phyloP scores from a whole-genome alignment of 129 eudicot genomes.

The Arctium minus region DNA sequence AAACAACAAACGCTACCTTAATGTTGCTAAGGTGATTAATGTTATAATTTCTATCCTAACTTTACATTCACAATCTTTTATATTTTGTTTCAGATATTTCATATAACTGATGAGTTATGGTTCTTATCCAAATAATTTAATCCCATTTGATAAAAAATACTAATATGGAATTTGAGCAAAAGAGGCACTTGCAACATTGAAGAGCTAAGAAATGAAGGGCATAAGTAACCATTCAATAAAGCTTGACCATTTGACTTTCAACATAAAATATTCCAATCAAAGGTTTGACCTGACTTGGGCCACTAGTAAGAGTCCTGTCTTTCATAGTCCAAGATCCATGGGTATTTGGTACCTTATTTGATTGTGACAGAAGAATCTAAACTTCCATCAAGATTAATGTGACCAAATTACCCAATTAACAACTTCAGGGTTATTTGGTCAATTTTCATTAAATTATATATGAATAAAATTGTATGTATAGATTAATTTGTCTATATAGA shows the following conservation, averaged over 20 bases:
- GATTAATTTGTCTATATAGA: too few relatives aligned
- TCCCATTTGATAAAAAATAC: not conserved
- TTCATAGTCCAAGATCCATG: not conserved
- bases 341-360: constrained; percentile 20
- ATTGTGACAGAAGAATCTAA: constrained; percentile 19
- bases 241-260: constrained; percentile 6
- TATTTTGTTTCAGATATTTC: not conserved
- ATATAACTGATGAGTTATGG: not conserved
- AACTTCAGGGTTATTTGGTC: too few relatives aligned
- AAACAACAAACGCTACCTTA: too few relatives aligned
- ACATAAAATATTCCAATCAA: not conserved
- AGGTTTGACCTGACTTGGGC: constrained; percentile 8
- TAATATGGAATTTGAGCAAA: not conserved
- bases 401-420: not conserved
- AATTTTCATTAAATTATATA: too few relatives aligned
- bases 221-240: not conserved
- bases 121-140: not conserved
- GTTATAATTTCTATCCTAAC: not conserved
- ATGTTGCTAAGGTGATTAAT: not conserved
- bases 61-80: not conserved
- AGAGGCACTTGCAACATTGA: not conserved
- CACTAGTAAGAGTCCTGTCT: not conserved
- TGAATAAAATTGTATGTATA: too few relatives aligned
- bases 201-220: not conserved
- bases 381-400: not conserved